These are phyloP conservation scores for Phoenix roebelenii DNA, from an alignment of 176 grass and related monocot genomes.

Conservation along the genomic window DNA sequence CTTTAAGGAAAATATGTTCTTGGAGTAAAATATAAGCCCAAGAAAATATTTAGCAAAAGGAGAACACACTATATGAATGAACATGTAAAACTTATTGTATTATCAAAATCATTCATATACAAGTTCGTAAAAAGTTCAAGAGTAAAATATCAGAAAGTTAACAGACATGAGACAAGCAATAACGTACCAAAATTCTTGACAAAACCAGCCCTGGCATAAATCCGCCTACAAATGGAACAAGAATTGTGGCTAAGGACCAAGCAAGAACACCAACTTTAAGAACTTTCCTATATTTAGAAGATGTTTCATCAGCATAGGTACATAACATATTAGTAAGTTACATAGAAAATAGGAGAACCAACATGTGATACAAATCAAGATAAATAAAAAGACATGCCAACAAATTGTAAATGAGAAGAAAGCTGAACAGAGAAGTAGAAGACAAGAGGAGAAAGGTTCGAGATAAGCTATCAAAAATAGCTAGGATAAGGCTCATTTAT, in stretches of 20 bases:
- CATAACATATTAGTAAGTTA: not conserved
- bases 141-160: conserved; percentile 5
- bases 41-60: not conserved
- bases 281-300: conserved; percentile 60
- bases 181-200: conserved; percentile 78
- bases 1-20: not conserved
- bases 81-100: no score
- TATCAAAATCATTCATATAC: no score
- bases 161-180: not conserved
- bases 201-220: conserved; percentile 89
- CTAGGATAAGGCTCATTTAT: no score
- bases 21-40: not conserved
- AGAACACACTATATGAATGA: not conserved
- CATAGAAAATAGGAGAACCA: not conserved
- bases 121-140: no score
- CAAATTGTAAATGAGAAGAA: not conserved
- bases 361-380: not conserved
- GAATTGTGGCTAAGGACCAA: conserved; percentile 81
- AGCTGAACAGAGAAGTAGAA: not conserved
- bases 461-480: no score
- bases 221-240: conserved; percentile 63
- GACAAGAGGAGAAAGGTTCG: not conserved
- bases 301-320: not conserved
- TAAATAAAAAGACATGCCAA: not conserved
- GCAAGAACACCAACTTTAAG: conserved; percentile 63